Evolutionary conservation across 2,329 filamentous ascomycete genomes (phyloP), one percentile per base, ranked within the genome.

Genomic region (Aspergillus persii): DNA sequence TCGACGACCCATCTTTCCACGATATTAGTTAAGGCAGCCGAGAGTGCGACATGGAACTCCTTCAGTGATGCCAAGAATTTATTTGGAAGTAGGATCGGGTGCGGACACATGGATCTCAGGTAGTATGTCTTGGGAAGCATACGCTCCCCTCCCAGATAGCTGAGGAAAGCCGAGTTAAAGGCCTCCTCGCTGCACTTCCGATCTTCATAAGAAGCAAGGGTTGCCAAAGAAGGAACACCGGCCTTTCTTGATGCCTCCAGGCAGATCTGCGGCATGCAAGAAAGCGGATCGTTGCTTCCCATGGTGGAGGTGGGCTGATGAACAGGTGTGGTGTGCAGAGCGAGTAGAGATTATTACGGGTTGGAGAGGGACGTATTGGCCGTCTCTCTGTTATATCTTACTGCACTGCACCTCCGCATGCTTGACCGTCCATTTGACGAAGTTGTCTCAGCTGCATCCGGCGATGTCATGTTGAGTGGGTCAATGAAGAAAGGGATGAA

Each of bases 1-100:
- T 72, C 70, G 3, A 59, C 61, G 61, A 64, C 68, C 69, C 69
- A 72, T 61, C 70, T 54, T 29, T 68, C 58, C 8, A 71, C 62
- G 18, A 71, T 70, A 54, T 70, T 61, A 12, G 59, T 60, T 7
- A 71, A 57, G 15, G 69, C 68, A 3, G 60, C 27, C 8, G 59
- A 49, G 31, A 71, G 57, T 2, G 68, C 63, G 2, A 27, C 44
- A 26, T 47, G 44, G 7, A 47, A 47, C 18, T 47, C 44, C 44
- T 47, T 47, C 44, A 47, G 15, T 23, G 44, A 47, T 6, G 52
- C n/a, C 6, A 54, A 11, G 12, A 54, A 54, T 1, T 11, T 31
- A 46, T 27, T n/a, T 9, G 52, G 36, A 30, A 54, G 18, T 23
- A 54, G 31, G 3, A 54, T 15, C 8, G 52, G 52, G 23, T 54